Evolutionary conservation across 2,329 filamentous ascomycete genomes (phyloP).

Genomic region (Boeremia lycopersici): DNA sequence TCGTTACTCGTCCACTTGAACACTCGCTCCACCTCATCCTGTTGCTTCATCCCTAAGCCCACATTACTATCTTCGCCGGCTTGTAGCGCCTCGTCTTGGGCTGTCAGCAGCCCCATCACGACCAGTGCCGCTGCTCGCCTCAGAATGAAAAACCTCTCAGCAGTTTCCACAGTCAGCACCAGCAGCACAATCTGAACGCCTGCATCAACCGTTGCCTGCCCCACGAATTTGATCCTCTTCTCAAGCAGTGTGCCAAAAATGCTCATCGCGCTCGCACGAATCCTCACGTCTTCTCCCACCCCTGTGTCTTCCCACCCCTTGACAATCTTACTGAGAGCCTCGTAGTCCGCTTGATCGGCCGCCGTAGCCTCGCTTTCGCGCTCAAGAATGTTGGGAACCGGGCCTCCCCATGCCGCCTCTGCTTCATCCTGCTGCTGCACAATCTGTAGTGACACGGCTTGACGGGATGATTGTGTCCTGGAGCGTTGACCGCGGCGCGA

Average conservation of each 20-base stretch:
- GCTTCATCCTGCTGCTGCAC: constrained; percentile 57
- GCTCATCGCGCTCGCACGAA: constrained; percentile 72
- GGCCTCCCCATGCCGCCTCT: constrained; percentile 62
- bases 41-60: constrained; percentile 61
- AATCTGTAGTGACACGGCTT: constrained; percentile 57
- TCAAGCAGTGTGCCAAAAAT: constrained; percentile 67
- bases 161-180: constrained; percentile 67
- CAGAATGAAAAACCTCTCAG: constrained; percentile 66
- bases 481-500: constrained; percentile 66
- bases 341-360: constrained; percentile 44
- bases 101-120: constrained; percentile 65
- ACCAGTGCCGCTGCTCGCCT: constrained; percentile 70
- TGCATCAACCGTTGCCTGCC: constrained; percentile 47
- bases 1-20: constrained; percentile 68
- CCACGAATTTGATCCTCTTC: constrained; percentile 54
- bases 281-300: constrained; percentile 68
- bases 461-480: constrained; percentile 64
- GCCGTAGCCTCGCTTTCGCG: constrained; percentile 31
- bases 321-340: constrained; percentile 64
- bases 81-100: constrained; percentile 60
- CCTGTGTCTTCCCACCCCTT: constrained; percentile 72
- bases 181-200: constrained; percentile 68
- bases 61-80: constrained; percentile 45
- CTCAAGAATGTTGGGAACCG: constrained; percentile 48
- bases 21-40: constrained; percentile 66